Percentiles rank a stretch among this genome's conserved stretches.
Conservation (phyloP, 1,139 yeast species). For the Geotrichum siamense region DNA sequence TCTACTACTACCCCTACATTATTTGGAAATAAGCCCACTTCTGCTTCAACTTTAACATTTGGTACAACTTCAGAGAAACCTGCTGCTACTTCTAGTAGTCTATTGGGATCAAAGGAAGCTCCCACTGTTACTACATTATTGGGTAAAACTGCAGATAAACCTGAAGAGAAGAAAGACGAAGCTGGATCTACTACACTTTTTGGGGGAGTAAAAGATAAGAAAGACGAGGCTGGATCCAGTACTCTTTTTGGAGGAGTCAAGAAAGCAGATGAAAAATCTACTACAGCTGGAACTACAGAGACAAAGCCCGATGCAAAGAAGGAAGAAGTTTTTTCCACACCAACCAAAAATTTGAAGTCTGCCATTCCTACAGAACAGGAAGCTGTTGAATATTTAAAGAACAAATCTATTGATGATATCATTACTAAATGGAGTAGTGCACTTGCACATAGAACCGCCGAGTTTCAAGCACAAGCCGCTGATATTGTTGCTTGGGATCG, state of each 20-base stretch:
- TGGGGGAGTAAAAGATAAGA: conserved; percentile 15
- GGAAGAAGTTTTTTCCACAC: conserved; percentile 7
- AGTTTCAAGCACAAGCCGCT: conserved; percentile 69
- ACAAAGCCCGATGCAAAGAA: conserved; percentile 9
- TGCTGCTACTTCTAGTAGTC: conserved; percentile 6
- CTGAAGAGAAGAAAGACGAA: no score
- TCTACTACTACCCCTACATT: conserved; percentile 19
- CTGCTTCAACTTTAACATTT: conserved; percentile 9
- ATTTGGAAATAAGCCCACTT: conserved; percentile 12
- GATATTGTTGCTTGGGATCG: conserved; percentile 82
- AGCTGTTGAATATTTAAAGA: conserved; percentile 68
- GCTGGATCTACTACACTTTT: conserved; percentile 24
- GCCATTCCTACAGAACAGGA: conserved; percentile 28
- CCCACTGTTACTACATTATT: conserved; percentile 17
- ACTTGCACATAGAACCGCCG: conserved; percentile 59
- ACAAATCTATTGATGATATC: conserved; percentile 87
- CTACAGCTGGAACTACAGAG: conserved; percentile 20
- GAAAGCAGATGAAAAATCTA: conserved; percentile 15
- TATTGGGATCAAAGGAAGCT: neutral
- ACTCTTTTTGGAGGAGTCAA: no score
- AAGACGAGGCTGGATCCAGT: conserved; percentile 14
- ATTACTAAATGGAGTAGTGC: conserved; percentile 92
- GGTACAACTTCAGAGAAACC: no score
- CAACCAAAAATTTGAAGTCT: conserved; percentile 42
- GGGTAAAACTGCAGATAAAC: conserved; percentile 15